These are phyloP conservation scores for Saturnispora zaruensis DNA, from an alignment of 805 yeast species.

Conservation along the genomic window DNA sequence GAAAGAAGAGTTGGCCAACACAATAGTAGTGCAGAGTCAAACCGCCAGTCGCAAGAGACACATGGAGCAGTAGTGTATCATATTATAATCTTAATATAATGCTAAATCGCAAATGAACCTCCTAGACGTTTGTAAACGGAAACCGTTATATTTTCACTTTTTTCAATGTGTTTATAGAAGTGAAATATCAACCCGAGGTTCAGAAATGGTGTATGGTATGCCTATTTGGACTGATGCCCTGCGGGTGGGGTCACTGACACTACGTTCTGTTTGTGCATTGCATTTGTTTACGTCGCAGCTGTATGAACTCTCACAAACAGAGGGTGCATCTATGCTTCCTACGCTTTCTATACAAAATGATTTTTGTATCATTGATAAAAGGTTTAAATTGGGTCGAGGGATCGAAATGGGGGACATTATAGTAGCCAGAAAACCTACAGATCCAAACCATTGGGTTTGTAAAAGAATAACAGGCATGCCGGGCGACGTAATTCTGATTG, in stretches of 20 bases:
- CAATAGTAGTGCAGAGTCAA: not conserved
- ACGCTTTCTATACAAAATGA: constrained; percentile 70
- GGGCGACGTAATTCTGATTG: constrained; percentile 75
- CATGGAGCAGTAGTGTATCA: constrained; percentile 3
- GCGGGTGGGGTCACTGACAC: constrained; percentile 30
- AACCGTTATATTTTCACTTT: not conserved
- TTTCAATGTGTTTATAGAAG: not conserved
- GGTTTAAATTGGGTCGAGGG: constrained; percentile 53
- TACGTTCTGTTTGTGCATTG: constrained; percentile 51
- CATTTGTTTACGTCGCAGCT: constrained; percentile 40
- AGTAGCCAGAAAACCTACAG: constrained; percentile 84
- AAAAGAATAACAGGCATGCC: constrained; percentile 95
- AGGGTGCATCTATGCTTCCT: constrained; percentile 95
- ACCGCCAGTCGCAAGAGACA: constrained; percentile 3
- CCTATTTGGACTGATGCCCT: not conserved
- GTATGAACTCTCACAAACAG: constrained; percentile 43
- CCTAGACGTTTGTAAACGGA: not conserved
- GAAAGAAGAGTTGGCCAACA: constrained; percentile 5
- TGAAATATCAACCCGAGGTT: not conserved
- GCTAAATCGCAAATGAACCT: not conserved
- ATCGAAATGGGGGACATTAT: constrained; percentile 77
- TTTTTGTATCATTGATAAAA: constrained; percentile 68
- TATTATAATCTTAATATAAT: not conserved
- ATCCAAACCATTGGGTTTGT: constrained; percentile 77
- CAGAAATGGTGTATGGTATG: not conserved